phyloP scores from a whole-genome alignment of 2,329 filamentous ascomycete genomes.

The Botryotinia calthae region DNA sequence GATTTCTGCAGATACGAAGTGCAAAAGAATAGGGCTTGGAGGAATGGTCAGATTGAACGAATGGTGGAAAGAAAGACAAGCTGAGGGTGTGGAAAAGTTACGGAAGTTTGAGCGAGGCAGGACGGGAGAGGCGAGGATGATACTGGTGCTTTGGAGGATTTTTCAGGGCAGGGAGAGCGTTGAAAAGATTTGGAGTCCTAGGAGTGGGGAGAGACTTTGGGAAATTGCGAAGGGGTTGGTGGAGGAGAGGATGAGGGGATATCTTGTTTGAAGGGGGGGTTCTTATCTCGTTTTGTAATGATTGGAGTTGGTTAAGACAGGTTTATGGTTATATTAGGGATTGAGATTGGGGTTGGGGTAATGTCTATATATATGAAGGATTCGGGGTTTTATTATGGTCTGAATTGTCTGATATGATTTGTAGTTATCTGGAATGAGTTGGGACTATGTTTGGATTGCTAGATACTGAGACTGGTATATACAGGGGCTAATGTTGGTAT shows the following conservation, averaged over 20 bases:
- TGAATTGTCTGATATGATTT: too few species aligned
- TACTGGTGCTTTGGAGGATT: conserved; percentile 6
- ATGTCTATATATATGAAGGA: background rate
- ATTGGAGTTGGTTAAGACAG: background rate
- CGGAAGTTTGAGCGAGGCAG: background rate
- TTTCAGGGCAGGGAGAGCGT: background rate
- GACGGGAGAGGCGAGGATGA: background rate
- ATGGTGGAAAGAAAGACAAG: conserved; percentile 8
- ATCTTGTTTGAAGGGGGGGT: background rate
- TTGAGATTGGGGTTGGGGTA: background rate
- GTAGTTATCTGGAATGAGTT: background rate
- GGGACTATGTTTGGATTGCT: background rate
- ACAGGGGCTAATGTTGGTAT: background rate
- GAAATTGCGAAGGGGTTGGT: background rate
- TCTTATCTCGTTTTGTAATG: background rate
- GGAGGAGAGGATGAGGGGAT: conserved; percentile 1
- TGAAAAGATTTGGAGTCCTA: background rate
- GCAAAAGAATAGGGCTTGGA: background rate
- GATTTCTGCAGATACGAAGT: conserved; percentile 1
- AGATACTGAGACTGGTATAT: background rate
- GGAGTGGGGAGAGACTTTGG: background rate
- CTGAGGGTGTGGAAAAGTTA: background rate
- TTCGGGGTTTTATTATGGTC: background rate
- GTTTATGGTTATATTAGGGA: background rate
- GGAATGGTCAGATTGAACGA: background rate